A percentile compares a stretch with the other conserved stretches of the same genome.
Conservation (phyloP, 441 rosid genomes). For the Brassica hybrid region DNA sequence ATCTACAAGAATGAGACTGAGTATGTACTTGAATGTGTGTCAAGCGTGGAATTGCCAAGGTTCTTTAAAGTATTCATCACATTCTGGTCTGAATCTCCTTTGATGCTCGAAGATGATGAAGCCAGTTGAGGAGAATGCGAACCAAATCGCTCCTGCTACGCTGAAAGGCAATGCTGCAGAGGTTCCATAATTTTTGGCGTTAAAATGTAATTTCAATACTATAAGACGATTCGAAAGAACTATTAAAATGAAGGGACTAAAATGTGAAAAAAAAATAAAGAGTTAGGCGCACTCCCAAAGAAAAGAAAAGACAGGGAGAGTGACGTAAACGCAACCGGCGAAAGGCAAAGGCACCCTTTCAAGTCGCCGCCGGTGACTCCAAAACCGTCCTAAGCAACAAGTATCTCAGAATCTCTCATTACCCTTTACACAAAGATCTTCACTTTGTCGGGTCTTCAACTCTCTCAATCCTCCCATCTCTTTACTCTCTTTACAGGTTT, state of each 20-base stretch:
- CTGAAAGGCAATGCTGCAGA: too few species aligned
- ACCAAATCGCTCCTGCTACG: not conserved
- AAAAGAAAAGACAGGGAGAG: slow-evolving; percentile 33
- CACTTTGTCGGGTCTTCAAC: slow-evolving; percentile 1
- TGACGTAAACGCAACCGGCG: slow-evolving; percentile 46
- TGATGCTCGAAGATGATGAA: slow-evolving; percentile 43
- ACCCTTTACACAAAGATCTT: slow-evolving; percentile 26
- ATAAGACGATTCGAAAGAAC: not conserved
- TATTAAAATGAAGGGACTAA: slow-evolving; percentile 19
- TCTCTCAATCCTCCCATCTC: slow-evolving; percentile 8
- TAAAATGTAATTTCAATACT: not conserved
- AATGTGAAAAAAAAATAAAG: not conserved
- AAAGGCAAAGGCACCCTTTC: slow-evolving; percentile 31
- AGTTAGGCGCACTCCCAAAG: slow-evolving; percentile 24
- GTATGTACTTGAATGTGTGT: not conserved
- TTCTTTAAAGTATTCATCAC: slow-evolving; percentile 56
- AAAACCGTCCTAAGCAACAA: not conserved
- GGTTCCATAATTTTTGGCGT: too few species aligned
- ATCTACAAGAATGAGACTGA: not conserved
- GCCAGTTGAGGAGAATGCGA: slow-evolving; percentile 25
- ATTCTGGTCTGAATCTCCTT: slow-evolving; percentile 71
- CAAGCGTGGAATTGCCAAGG: not conserved
- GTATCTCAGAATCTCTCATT: slow-evolving; percentile 9
- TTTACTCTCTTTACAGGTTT: slow-evolving; percentile 32
- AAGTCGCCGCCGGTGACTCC: slow-evolving; percentile 38